These are phyloP conservation scores for Calonectria hongkongensis DNA, from an alignment of 2,329 filamentous ascomycete genomes.

Conservation along the genomic window DNA sequence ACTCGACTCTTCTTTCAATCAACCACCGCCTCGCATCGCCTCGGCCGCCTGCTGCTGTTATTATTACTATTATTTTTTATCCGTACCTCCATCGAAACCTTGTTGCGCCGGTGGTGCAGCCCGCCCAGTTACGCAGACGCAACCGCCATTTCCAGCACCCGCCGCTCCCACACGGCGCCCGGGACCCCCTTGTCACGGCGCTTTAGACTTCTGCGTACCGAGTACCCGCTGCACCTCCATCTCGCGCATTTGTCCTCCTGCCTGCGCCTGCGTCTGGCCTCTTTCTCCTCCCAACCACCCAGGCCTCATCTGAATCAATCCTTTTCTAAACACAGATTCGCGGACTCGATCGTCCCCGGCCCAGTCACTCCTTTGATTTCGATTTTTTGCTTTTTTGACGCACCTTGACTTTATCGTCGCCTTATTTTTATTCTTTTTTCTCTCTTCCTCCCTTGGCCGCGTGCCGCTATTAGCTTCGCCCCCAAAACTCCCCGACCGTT, in stretches of 20 bases:
- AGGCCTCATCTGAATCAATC: slow-evolving; percentile 35
- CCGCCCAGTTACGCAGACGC: slow-evolving; percentile 19
- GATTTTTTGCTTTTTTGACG: slow-evolving; percentile 39
- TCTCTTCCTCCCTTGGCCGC: slow-evolving; percentile 26
- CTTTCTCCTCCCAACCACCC: slow-evolving; percentile 47
- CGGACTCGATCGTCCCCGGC: slow-evolving; percentile 48
- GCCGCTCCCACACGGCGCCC: slow-evolving; percentile 33
- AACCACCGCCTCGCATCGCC: slow-evolving; percentile 17
- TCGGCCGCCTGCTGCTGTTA: not conserved
- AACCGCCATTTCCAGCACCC: slow-evolving; percentile 28
- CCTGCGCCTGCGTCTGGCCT: slow-evolving; percentile 42
- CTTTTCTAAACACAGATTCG: slow-evolving; percentile 29
- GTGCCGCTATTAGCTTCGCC: slow-evolving; percentile 46
- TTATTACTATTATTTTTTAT: slow-evolving; percentile 22
- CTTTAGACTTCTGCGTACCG: slow-evolving; percentile 48
- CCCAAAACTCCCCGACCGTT: slow-evolving; percentile 27
- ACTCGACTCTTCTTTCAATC: slow-evolving; percentile 26
- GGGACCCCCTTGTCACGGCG: slow-evolving; percentile 49
- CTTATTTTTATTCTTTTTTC: slow-evolving; percentile 22
- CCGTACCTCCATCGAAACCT: not conserved
- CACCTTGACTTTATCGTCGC: not conserved
- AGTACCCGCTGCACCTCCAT: slow-evolving; percentile 44
- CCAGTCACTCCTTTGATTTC: slow-evolving; percentile 51
- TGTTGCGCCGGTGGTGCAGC: slow-evolving; percentile 26
- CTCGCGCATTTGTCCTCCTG: slow-evolving; percentile 38